Evolutionary conservation across 2,329 filamentous ascomycete species (phyloP).

Genomic region (Colletotrichum euphorbiae): DNA sequence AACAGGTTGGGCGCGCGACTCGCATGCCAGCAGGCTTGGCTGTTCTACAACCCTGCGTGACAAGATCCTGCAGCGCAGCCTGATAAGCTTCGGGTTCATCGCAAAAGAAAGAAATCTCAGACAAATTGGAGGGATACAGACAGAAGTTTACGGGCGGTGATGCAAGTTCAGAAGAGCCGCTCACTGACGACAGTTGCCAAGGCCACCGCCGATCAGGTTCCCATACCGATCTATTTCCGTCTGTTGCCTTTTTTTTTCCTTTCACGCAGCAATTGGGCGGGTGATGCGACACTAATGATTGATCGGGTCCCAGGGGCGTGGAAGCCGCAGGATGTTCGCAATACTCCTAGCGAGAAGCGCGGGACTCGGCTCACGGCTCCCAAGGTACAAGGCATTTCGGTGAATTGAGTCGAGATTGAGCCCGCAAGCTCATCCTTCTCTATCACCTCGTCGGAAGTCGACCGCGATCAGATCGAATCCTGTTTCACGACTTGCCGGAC

Average conservation of each 20-base stretch:
- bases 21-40: not conserved
- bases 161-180: constrained; percentile 8
- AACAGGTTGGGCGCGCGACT: constrained; percentile 1
- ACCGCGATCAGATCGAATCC: not conserved
- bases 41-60: not conserved
- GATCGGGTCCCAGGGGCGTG: not conserved
- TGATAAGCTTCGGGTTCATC: constrained; percentile 7
- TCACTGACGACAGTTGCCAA: not conserved
- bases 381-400: not conserved
- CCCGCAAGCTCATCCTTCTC: not conserved
- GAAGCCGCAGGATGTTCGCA: constrained; percentile 2
- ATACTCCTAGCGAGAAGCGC: not conserved
- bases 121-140: not conserved
- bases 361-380: not conserved
- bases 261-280: not conserved
- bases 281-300: constrained; percentile 4
- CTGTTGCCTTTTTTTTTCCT: not conserved
- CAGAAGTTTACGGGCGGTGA: not conserved
- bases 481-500: not conserved
- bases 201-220: not conserved
- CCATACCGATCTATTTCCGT: constrained; percentile 14
- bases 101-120: not conserved
- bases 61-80: not conserved
- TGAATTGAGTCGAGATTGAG: not conserved
- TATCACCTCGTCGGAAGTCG: not conserved